These are phyloP conservation scores for Beta lomatogona DNA, from an alignment of 179 eudicot genomes.

Conservation along the genomic window DNA sequence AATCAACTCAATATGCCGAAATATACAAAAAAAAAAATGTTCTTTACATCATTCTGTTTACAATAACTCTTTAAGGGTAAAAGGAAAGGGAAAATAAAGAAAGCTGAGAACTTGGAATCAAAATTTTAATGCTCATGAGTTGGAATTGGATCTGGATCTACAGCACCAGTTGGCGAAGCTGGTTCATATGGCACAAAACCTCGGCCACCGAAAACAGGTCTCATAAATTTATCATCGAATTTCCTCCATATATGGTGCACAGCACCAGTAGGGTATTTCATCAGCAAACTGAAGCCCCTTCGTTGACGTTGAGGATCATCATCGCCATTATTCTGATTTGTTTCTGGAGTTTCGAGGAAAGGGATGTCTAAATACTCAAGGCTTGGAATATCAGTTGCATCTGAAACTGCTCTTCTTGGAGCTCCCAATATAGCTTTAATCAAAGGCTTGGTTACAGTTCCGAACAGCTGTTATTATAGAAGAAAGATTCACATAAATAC, in stretches of 20 bases:
- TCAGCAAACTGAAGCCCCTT: constrained; percentile 41
- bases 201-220: constrained; percentile 74
- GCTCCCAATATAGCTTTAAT: constrained; percentile 44
- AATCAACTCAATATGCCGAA: background rate
- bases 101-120: background rate
- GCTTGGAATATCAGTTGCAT: constrained; percentile 48
- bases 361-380: constrained; percentile 51
- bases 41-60: background rate
- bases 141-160: background rate
- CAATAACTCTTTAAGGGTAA: background rate
- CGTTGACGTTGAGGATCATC: constrained; percentile 11
- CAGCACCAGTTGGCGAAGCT: constrained; percentile 50
- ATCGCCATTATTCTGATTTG: background rate
- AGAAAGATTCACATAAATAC: background rate
- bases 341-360: constrained; percentile 40
- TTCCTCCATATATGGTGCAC: constrained; percentile 62
- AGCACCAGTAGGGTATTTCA: constrained; percentile 46
- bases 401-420: constrained; percentile 34
- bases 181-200: constrained; percentile 66
- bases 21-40: background rate
- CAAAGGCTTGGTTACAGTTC: constrained; percentile 62
- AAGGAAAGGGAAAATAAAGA: background rate
- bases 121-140: constrained; percentile 9
- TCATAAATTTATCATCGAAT: constrained; percentile 67
- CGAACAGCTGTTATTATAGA: constrained; percentile 48